Evolutionary conservation across 768 basidiomycete genomes (phyloP).

Genomic region (Amanita fuliginea): DNA sequence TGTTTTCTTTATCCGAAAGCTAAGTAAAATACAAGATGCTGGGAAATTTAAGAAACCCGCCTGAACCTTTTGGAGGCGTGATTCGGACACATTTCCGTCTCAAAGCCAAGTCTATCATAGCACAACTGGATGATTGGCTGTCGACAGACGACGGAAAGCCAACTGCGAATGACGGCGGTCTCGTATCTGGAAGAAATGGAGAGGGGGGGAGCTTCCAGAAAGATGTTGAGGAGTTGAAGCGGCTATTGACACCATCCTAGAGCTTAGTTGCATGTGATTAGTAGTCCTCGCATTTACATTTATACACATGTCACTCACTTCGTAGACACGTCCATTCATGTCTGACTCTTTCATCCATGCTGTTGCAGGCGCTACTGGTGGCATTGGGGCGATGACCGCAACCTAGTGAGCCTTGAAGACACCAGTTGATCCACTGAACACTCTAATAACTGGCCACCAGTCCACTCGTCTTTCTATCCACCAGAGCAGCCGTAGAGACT

Average conservation of each 20-base stretch:
- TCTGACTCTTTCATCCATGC: conserved; percentile 81
- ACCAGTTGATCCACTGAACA: conserved; percentile 5
- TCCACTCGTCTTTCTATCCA: conserved; percentile 87
- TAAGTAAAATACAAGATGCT: conserved; percentile 50
- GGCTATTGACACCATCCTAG: conserved; percentile 25
- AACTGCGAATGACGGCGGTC: conserved; percentile 46
- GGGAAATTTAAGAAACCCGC: conserved; percentile 69
- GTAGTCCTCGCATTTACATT: background rate
- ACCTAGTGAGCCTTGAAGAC: conserved; percentile 53
- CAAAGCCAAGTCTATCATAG: conserved; percentile 58
- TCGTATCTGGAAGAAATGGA: conserved; percentile 17
- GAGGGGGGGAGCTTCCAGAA: conserved; percentile 44
- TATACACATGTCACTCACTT: background rate
- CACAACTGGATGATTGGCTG: conserved; percentile 77
- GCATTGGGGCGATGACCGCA: conserved; percentile 82
- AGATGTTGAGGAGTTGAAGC: conserved; percentile 67
- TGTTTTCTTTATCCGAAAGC: background rate
- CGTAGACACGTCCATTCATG: conserved; percentile 21
- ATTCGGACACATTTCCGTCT: conserved; percentile 87
- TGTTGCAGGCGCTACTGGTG: conserved; percentile 81
- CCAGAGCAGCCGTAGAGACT: conserved; percentile 84
- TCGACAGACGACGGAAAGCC: conserved; percentile 59
- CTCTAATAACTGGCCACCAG: conserved; percentile 28
- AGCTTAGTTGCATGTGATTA: conserved; percentile 1
- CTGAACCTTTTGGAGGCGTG: conserved; percentile 79